A percentile compares a stretch with the other conserved stretches of the same genome.
Conservation (phyloP, 805 yeast genomes). For the Kuraishia piskuri region DNA sequence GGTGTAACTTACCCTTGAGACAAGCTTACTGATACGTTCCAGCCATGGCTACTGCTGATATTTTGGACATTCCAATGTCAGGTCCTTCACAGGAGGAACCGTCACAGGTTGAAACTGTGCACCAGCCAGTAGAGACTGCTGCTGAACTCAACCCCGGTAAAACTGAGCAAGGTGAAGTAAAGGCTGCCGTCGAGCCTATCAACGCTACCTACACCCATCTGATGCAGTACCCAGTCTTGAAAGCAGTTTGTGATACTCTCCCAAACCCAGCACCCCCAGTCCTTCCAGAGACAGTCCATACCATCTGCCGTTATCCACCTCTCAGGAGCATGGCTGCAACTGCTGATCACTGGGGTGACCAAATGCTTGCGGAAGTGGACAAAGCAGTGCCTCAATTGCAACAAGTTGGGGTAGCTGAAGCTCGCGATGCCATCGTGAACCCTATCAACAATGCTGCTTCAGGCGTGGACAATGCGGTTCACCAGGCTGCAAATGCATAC, state of each 20-base stretch:
- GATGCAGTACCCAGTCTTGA: not conserved
- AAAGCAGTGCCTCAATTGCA: slow-evolving; percentile 47
- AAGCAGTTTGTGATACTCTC: not conserved
- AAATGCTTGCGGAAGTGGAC: slow-evolving; percentile 50
- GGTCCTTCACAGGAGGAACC: not conserved
- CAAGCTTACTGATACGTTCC: too few species aligned
- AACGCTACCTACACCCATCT: not conserved
- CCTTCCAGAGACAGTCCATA: not conserved
- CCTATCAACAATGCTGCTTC: slow-evolving; percentile 43
- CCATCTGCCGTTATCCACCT: not conserved
- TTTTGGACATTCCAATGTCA: not conserved
- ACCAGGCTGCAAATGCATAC: slow-evolving; percentile 19
- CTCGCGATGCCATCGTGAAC: slow-evolving; percentile 37
- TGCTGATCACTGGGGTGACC: slow-evolving; percentile 44
- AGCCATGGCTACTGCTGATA: not conserved
- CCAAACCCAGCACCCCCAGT: not conserved
- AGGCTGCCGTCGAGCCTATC: not conserved
- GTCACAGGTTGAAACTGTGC: not conserved
- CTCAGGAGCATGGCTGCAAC: not conserved
- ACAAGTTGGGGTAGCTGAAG: slow-evolving; percentile 39
- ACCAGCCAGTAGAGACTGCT: not conserved
- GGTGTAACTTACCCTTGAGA: too few species aligned
- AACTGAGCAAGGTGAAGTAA: not conserved
- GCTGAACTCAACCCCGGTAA: not conserved
- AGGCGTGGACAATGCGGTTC: slow-evolving; percentile 27